Base-by-base conservation (phyloP, 306 rosid genomes). In the Cercis canadensis region DNA sequence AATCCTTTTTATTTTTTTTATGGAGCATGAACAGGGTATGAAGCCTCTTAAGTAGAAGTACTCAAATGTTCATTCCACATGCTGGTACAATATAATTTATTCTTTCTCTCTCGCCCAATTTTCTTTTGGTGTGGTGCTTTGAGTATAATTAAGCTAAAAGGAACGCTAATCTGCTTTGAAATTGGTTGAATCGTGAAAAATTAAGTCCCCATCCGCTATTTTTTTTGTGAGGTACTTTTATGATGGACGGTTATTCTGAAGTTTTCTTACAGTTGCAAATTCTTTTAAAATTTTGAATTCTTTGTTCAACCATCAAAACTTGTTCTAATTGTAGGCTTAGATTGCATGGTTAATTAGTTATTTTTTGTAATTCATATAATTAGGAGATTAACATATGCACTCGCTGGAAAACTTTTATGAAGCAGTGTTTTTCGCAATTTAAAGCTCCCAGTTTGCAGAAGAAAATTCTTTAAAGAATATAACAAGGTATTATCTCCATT, bases 1-100 rank as follows among this genome's bases (percentile, higher is more conserved):
- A 70, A 65, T 74, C 73, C 3, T 24, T 24, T 3, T n/a, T n/a
- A n/a, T n/a, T n/a, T 59, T 19, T 70, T 52, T 80, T 61, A 8
- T 33, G 44, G 73, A 51, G 10, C 62, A 13, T 69, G 40, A 75
- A 50, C 82, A 86, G 88, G 90, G 88, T 68, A 75, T 83, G 90
- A 83, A 86, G 82, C 84, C 90, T 68, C 88, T 86, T 52, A 83
- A 81, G 77, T 86, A 86, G 84, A 75, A 72, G 10, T 62, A 62
- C 75, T 40, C 51, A 8, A 19, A 40, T 45, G 67, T 39, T 56
- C 58, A 49, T 75, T 75, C 24, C 76, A 11, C 7, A 10, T 41
- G 45, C 65, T 36, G 86, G 82, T 81, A 78, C 29, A 51, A 40
- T 67, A 53, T 65, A 39, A 41, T 58, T 54, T 65, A 31, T 50